Evolutionary conservation across 306 rosid species (phyloP).

Genomic region (Erythrophleum fordii): DNA sequence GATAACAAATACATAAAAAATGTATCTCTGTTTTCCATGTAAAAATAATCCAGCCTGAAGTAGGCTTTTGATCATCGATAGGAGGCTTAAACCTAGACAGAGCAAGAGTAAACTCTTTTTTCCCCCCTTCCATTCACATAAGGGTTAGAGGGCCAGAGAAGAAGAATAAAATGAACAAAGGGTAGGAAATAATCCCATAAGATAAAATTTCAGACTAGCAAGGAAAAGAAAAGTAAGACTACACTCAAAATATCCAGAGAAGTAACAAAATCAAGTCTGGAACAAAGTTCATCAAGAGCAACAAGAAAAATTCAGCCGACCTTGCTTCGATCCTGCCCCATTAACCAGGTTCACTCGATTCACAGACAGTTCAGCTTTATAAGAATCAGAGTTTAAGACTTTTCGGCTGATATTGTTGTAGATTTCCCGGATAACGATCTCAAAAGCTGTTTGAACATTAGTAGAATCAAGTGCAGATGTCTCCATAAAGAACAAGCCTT

Average conservation of each 20-base stretch:
- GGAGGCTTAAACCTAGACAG: neutral
- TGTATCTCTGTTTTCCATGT: too few species aligned
- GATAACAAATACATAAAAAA: neutral
- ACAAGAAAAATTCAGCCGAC: conserved; percentile 59
- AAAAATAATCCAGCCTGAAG: neutral
- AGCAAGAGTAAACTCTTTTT: conserved; percentile 7
- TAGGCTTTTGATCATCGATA: neutral
- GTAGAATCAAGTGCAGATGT: conserved; percentile 93
- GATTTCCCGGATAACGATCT: conserved; percentile 78
- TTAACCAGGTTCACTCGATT: conserved; percentile 75
- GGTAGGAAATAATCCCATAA: neutral
- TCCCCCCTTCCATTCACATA: neutral
- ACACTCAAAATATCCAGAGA: conserved; percentile 35
- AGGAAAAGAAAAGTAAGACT: conserved; percentile 7
- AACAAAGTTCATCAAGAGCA: conserved; percentile 59
- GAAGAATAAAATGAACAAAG: neutral
- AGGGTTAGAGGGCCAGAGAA: neutral
- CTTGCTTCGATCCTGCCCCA: conserved; percentile 62
- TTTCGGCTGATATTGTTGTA: conserved; percentile 84
- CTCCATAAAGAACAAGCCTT: conserved; percentile 92
- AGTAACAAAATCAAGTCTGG: conserved; percentile 32
- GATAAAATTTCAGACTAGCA: neutral
- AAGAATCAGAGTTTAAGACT: conserved; percentile 76
- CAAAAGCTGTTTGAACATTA: conserved; percentile 82
- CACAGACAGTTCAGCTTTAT: conserved; percentile 80